Evolutionary conservation across 2,329 filamentous ascomycete genomes (phyloP), one percentile per base, ranked within the genome.

Genomic region (Aureobasidium sp.): DNA sequence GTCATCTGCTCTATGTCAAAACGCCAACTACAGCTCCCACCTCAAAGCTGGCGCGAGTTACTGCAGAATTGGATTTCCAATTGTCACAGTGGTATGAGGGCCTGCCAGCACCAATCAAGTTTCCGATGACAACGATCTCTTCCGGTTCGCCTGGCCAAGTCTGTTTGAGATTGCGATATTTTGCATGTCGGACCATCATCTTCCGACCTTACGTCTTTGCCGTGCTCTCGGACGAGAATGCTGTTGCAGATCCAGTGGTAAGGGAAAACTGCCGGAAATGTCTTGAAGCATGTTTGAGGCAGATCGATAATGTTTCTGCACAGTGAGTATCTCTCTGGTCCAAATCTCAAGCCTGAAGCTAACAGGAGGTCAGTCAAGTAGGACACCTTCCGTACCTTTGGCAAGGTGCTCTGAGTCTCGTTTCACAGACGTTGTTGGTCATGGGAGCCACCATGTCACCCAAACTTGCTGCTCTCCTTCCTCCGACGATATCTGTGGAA

Each of bases 361-460:
- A 58, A 50, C 41, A 62, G 34, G 39, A 10, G 53, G 69, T 67
- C 69, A 88, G 85, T 75, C 89, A 91, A 70, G 88, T 87, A 64
- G 89, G 90, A 55, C 89, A 93, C 71, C 86, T 94, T 77, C 89
- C 89, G 13, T 94, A 93, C 74, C 81, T 93, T 25, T 94, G 89
- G 86, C 90, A 93, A 76, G 89, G 89, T 21, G 88, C 89, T 9
- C 80, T 94, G 41, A 91, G 88, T 27, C 90, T 94, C 70, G 88
- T 92, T 27, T 91, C 88, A 6, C 90, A 94, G 73, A 88, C 88
- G 2, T 78, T 94, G 16, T 79, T 94, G 47, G 84, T 94, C 37
- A 93, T 94, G 89, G 90, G 89, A 7, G 88, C 89, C 16, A 91
- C 87, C 16, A 89, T 93, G 85, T 91, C 86, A 9, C 85, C 86